Conservation (phyloP, 2,329 filamentous ascomycete species). For the Periconia digitata region DNA sequence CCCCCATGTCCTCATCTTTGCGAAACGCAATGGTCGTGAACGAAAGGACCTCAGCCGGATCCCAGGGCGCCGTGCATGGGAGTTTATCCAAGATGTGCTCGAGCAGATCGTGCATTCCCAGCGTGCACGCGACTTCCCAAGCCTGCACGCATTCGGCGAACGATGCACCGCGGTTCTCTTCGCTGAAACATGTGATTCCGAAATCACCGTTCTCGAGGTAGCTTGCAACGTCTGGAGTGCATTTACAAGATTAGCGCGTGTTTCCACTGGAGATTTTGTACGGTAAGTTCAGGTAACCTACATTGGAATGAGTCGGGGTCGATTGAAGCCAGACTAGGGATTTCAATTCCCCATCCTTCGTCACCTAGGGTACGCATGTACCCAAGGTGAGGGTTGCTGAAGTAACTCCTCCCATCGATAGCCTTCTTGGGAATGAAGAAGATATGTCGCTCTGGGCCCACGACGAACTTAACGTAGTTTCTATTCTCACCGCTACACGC, state of each 20-base stretch:
- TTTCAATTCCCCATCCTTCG: constrained; percentile 17
- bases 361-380: constrained; percentile 14
- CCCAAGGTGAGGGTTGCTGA: constrained; percentile 11
- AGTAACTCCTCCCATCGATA: constrained; percentile 19
- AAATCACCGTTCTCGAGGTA: constrained; percentile 24
- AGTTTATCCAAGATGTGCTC: constrained; percentile 28
- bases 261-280: background rate
- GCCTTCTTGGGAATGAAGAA: constrained; percentile 12
- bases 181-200: constrained; percentile 15
- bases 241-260: background rate
- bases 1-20: background rate
- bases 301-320: constrained; percentile 21
- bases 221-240: constrained; percentile 20
- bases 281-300: background rate
- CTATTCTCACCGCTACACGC: too few relatives aligned
- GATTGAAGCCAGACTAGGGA: constrained; percentile 19
- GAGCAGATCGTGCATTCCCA: constrained; percentile 30
- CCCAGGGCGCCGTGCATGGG: constrained; percentile 9
- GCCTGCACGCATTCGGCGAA: constrained; percentile 23
- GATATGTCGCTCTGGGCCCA: constrained; percentile 18
- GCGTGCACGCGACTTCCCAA: constrained; percentile 21
- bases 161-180: constrained; percentile 11
- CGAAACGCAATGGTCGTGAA: constrained; percentile 22
- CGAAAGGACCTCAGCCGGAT: constrained; percentile 11
- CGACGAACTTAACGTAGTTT: constrained; percentile 23